Percentiles rank a stretch among this genome's conserved stretches.
phyloP scores from a whole-genome alignment of 2,329 filamentous ascomycete genomes.

The Teratosphaeriaceae sp. region DNA sequence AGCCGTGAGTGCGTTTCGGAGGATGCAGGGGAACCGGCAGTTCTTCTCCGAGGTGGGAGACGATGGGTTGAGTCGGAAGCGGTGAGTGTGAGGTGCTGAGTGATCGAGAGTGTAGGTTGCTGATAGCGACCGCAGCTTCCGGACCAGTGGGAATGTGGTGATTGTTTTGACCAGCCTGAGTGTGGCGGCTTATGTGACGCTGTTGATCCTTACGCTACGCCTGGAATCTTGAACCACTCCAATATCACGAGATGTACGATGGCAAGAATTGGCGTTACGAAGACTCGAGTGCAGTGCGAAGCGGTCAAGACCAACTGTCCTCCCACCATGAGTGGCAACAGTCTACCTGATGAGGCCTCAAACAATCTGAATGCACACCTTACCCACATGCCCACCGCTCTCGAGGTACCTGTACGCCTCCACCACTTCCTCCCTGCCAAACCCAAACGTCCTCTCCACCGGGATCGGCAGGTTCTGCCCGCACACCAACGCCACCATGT shows the following conservation, averaged over 20 bases:
- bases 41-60: constrained; percentile 68
- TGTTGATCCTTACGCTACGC: constrained; percentile 53
- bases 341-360: no score
- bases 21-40: constrained; percentile 87
- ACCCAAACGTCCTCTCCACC: constrained; percentile 5
- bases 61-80: constrained; percentile 53
- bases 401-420: constrained; percentile 6
- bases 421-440: not conserved
- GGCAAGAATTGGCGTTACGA: no score
- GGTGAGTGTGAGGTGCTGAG: constrained; percentile 10
- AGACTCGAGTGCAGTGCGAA: no score
- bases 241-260: not conserved
- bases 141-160: constrained; percentile 61
- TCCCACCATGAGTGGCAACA: no score
- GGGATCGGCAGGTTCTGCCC: constrained; percentile 2
- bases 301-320: no score
- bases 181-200: constrained; percentile 53
- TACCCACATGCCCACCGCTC: constrained; percentile 3
- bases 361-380: constrained; percentile 1
- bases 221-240: constrained; percentile 25
- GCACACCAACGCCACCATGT: constrained; percentile 2
- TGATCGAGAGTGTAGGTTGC: not conserved
- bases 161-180: constrained; percentile 56
- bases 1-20: constrained; percentile 73
- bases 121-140: constrained; percentile 41